phyloP scores from a whole-genome alignment of 2,329 filamentous ascomycete genomes.

The Calonectria ilicicola region DNA sequence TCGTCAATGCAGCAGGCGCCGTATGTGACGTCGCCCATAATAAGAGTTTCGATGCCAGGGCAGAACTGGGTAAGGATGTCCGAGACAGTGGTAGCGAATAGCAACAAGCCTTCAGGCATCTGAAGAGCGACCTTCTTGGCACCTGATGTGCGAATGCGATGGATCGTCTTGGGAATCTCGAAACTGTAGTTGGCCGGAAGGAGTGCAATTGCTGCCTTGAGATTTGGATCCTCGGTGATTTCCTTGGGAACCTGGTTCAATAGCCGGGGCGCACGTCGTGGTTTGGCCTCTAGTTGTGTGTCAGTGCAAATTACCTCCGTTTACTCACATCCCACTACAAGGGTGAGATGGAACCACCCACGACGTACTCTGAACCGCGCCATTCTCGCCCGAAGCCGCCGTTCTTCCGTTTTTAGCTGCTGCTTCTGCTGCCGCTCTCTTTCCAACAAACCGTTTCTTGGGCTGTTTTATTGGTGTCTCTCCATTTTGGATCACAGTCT shows the following conservation, averaged over 20 bases:
- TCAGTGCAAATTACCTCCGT: slow-evolving; percentile 21
- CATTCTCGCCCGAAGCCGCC: slow-evolving; percentile 41
- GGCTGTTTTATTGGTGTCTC: slow-evolving; percentile 74
- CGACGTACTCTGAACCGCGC: slow-evolving; percentile 64
- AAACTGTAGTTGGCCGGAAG: slow-evolving; percentile 98
- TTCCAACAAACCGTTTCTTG: slow-evolving; percentile 91
- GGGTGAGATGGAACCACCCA: not conserved
- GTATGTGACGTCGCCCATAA: slow-evolving; percentile 99
- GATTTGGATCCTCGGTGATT: slow-evolving; percentile 85
- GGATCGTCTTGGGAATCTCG: slow-evolving; percentile 98
- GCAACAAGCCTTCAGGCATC: slow-evolving; percentile 92
- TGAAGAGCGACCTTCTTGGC: slow-evolving; percentile 92
- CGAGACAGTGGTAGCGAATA: slow-evolving; percentile 97
- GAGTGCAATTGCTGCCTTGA: slow-evolving; percentile 88
- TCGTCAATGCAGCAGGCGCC: slow-evolving; percentile 99
- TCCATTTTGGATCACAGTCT: slow-evolving; percentile 47
- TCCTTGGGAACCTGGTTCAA: slow-evolving; percentile 91
- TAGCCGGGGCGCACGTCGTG: slow-evolving; percentile 80
- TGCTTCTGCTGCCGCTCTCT: slow-evolving; percentile 77
- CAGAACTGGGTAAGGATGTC: slow-evolving; percentile 97
- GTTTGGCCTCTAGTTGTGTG: slow-evolving; percentile 70
- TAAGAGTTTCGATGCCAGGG: slow-evolving; percentile 88
- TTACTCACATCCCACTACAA: slow-evolving; percentile 1
- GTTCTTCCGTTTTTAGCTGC: slow-evolving; percentile 57
- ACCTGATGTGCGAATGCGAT: slow-evolving; percentile 84